phyloP scores from a whole-genome alignment of 257 asterid species.

The Nicotiana obtusifolia region DNA sequence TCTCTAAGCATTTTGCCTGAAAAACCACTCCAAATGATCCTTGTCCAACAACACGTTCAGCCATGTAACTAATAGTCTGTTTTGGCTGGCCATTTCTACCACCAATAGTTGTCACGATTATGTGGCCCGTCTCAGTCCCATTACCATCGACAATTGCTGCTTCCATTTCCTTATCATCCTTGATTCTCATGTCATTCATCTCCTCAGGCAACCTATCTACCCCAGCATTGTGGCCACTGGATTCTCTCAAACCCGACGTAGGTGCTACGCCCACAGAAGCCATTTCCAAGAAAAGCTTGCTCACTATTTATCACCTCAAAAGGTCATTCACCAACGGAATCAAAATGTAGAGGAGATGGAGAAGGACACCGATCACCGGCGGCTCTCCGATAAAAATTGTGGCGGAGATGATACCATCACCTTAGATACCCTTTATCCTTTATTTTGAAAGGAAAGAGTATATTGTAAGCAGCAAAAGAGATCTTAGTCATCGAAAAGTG shows the following conservation, averaged over 20 bases:
- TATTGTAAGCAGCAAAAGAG: neutral
- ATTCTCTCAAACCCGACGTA: slow-evolving; percentile 54
- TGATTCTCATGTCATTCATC: slow-evolving; percentile 69
- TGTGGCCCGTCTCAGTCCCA: slow-evolving; percentile 98
- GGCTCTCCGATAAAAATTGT: slow-evolving; percentile 35
- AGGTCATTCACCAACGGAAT: slow-evolving; percentile 47
- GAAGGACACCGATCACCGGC: slow-evolving; percentile 54
- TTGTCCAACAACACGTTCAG: slow-evolving; percentile 86
- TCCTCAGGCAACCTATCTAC: slow-evolving; percentile 69
- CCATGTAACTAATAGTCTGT: slow-evolving; percentile 94
- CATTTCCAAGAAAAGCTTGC: slow-evolving; percentile 44
- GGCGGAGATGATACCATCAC: slow-evolving; percentile 34
- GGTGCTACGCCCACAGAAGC: slow-evolving; percentile 63
- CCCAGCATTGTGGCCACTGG: slow-evolving; percentile 42
- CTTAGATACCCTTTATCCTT: neutral
- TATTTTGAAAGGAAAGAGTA: neutral
- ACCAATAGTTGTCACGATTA: slow-evolving; percentile 84
- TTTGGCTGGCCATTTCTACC: slow-evolving; percentile 91
- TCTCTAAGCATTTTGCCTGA: slow-evolving; percentile 97
- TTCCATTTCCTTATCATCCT: slow-evolving; percentile 89
- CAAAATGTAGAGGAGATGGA: slow-evolving; percentile 23
- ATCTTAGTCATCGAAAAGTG: neutral
- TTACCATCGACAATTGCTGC: slow-evolving; percentile 73
- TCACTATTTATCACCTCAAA: slow-evolving; percentile 31
- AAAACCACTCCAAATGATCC: slow-evolving; percentile 94